Conservation (phyloP, 306 rosid species). For the cucumber (Cucumis sativus) region Cucumber_9930_V3 NC_026656.2:20729001-20729500, state of each 20-base stretch:
- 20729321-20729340: constrained; percentile 10
- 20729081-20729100: neutral
- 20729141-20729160: constrained; percentile 29
- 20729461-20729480: neutral
- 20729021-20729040: neutral
- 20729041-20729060: neutral
- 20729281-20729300: constrained; percentile 9
- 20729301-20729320: neutral
- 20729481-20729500: neutral
- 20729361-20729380: neutral
- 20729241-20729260: neutral
- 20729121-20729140: neutral
- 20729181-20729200: neutral
- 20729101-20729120: neutral
- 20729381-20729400: constrained; percentile 7
- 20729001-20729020: neutral
- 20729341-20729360: constrained; percentile 18
- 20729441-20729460: neutral
- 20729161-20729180: constrained; percentile 27
- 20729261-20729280: neutral
- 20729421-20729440: constrained; percentile 27
- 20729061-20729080: neutral
- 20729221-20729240: neutral
- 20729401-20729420: constrained; percentile 14
- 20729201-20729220: neutral